Conservation (phyloP, 2,329 filamentous ascomycete genomes). For the Monascus ruber region DNA sequence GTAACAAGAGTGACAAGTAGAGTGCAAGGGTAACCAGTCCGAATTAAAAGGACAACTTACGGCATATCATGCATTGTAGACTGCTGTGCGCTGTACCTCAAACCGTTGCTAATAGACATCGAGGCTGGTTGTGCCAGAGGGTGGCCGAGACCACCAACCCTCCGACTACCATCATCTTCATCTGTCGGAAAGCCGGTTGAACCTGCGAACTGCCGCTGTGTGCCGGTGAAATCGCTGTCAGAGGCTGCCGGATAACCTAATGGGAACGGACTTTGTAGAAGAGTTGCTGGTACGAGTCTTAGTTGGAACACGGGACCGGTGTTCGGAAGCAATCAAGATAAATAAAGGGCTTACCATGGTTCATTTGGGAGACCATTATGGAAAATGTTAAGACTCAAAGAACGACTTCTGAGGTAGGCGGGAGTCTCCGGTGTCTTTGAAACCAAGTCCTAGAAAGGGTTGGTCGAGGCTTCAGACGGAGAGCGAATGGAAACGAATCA, state of each 20-base stretch:
- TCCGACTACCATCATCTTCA: constrained; percentile 39
- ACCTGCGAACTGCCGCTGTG: constrained; percentile 23
- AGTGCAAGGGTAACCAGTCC: constrained; percentile 17
- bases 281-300: constrained; percentile 14
- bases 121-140: constrained; percentile 34
- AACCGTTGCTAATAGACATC: constrained; percentile 36
- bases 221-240: constrained; percentile 29
- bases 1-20: constrained; percentile 18
- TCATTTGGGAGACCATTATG: constrained; percentile 8
- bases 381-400: neutral
- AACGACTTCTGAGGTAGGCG: neutral
- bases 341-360: constrained; percentile 10
- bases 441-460: too few species aligned
- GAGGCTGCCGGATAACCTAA: constrained; percentile 29
- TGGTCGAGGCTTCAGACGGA: too few species aligned
- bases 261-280: constrained; percentile 25
- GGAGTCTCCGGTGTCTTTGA: too few species aligned
- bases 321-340: neutral
- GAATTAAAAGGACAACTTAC: constrained; percentile 42
- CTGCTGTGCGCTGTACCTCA: constrained; percentile 43
- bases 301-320: neutral
- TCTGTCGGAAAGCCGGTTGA: constrained; percentile 24
- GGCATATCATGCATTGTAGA: constrained; percentile 40
- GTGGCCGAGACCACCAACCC: constrained; percentile 39
- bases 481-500: too few species aligned